phyloP scores from a whole-genome alignment of 768 basidiomycete species.

The Lanmaoa pseudosensibilis region DNA sequence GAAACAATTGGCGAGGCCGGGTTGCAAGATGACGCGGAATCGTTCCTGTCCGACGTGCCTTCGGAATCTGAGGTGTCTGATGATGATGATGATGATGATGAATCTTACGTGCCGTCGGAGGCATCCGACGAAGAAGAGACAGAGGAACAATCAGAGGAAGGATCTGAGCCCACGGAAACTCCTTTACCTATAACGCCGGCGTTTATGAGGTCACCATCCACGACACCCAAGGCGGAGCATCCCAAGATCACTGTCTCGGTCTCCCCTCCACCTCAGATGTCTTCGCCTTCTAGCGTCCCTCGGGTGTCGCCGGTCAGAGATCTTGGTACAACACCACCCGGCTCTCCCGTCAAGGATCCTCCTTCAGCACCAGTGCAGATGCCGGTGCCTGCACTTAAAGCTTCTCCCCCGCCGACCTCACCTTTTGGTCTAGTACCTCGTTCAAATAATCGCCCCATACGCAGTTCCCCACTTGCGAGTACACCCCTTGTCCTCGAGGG shows the following conservation, averaged over 20 bases:
- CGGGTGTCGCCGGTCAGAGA: conserved; percentile 38
- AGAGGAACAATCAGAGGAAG: conserved; percentile 15
- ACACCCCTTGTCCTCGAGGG: conserved; percentile 49
- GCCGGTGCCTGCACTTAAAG: conserved; percentile 16
- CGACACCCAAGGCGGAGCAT: conserved; percentile 57
- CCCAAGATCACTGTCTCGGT: conserved; percentile 39
- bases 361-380: conserved; percentile 18
- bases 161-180: conserved; percentile 25
- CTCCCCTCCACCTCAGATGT: conserved; percentile 34
- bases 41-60: conserved; percentile 27
- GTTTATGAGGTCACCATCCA: conserved; percentile 51
- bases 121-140: conserved; percentile 21
- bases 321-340: conserved; percentile 62
- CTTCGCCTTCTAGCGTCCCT: conserved; percentile 20
- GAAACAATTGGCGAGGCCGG: conserved; percentile 28
- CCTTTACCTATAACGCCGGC: conserved; percentile 34
- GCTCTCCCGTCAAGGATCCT: conserved; percentile 52
- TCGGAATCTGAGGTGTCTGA: conserved; percentile 31
- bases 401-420: conserved; percentile 29
- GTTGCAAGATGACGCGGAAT: conserved; percentile 35
- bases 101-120: conserved; percentile 22
- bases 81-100: conserved; percentile 22
- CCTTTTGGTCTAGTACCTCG: conserved; percentile 50
- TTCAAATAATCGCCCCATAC: conserved; percentile 52
- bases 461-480: conserved; percentile 76